Base-by-base conservation (phyloP, 306 rosid genomes). In the Begonia masoniana region DNA sequence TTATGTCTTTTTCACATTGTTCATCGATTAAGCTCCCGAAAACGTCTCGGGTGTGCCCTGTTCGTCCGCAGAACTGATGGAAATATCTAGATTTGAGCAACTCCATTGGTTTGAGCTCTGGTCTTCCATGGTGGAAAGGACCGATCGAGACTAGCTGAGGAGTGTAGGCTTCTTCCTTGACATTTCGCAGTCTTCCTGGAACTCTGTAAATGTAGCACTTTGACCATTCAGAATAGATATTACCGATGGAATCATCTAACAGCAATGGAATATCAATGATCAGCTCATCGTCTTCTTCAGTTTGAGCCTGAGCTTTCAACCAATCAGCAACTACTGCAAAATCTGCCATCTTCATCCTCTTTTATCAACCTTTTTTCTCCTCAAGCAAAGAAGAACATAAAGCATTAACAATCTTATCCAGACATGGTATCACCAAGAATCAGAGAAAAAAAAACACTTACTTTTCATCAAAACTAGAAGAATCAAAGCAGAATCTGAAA, bases 1-100 rank as follows among this genome's bases (percentile, higher is more conserved):
- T 19, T 1, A 71, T 71, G 1, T 10, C n/a, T 39, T 52, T 36
- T 42, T 76, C 77, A 5, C 50, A 17, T 3, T 3, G 7, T 21
- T 53, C 45, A 3, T 21, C 41, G 13, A 52, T 10, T 35, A 23
- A 2, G 42, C 13, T 7, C 10, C 9, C 1, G 17, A 52, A 5
- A 6, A 24, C 56, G 3, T 52, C 41, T 0, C 0, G 56, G 56
- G 56, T 12, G 8, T 52, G 17, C 6, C 42, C 14, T 10, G 56
- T 21, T 52, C 56, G 11, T 26, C 9, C 3, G 41, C 56, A 52
- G 56, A 52, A 52, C 56, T 52, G 13, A 52, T 11, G 15, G 13
- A 52, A 15, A 13, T 52, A 52, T 12, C 41, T 6, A 19, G 56
- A 52, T 14, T 52, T 52, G 15, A 52, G 15, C 36, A 0, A 2